Percentiles rank a stretch among this genome's conserved stretches.
These are phyloP conservation scores for Exsudoporus floridanus DNA, from an alignment of 1,284 basidiomycete species.

Conservation along the genomic window DNA sequence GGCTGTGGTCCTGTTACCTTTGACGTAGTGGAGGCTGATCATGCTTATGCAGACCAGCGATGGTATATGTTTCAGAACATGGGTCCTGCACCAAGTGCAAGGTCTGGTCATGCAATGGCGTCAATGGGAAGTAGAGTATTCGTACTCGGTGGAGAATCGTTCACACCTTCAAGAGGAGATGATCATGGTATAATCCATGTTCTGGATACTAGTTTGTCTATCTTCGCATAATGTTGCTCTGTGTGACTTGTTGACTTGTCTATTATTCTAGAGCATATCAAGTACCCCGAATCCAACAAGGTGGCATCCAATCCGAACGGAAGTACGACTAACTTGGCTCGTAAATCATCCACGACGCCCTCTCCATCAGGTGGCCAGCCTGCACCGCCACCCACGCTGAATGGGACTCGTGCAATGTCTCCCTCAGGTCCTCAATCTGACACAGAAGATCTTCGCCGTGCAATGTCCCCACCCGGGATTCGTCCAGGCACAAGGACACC, in stretches of 20 bases:
- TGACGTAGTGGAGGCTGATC: constrained; percentile 11
- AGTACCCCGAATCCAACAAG: constrained; percentile 79
- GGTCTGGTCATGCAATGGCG: constrained; percentile 95
- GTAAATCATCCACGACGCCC: constrained; percentile 44
- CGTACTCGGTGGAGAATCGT: constrained; percentile 93
- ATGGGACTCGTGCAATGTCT: constrained; percentile 55
- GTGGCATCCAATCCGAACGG: constrained; percentile 39
- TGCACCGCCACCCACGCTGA: constrained; percentile 28
- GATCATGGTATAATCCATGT: constrained; percentile 86
- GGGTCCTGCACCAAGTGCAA: constrained; percentile 89
- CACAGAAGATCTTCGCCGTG: constrained; percentile 58
- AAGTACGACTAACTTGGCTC: constrained; percentile 28
- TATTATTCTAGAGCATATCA: constrained; percentile 74
- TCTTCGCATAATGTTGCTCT: not conserved
- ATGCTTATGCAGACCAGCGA: constrained; percentile 51
- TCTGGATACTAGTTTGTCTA: constrained; percentile 83
- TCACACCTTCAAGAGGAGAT: constrained; percentile 71
- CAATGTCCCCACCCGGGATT: constrained; percentile 57
- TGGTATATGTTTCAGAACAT: constrained; percentile 99
- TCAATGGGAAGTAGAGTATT: constrained; percentile 86
- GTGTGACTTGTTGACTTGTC: constrained; percentile 3
- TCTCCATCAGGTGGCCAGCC: constrained; percentile 28
- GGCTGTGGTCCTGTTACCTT: not conserved
- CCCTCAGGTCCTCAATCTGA: constrained; percentile 50
- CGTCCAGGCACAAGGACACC: constrained; percentile 38